Evolutionary conservation across 2,329 filamentous ascomycete species (phyloP).

Genomic region (Aspergillus unguis): DNA sequence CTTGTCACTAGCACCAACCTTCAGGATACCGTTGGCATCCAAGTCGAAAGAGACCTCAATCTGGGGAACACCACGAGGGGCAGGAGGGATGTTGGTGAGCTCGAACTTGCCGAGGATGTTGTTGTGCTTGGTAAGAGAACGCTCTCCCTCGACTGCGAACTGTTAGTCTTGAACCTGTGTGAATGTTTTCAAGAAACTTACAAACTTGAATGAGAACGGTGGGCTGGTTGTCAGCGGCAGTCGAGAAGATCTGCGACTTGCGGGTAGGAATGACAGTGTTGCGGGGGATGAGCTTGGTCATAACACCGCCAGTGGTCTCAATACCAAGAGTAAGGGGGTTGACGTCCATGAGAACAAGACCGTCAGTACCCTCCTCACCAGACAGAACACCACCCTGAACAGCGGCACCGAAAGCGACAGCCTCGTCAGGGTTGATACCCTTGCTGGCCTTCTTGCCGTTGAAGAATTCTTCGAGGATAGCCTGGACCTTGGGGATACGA

Average conservation of each 20-base stretch:
- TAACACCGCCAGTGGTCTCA: slow-evolving; percentile 94
- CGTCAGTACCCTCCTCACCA: slow-evolving; percentile 76
- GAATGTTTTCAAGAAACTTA: slow-evolving; percentile 25
- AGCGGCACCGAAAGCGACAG: slow-evolving; percentile 94
- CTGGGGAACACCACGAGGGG: slow-evolving; percentile 92
- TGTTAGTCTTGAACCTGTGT: slow-evolving; percentile 16
- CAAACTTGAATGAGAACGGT: slow-evolving; percentile 92
- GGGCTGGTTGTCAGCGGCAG: slow-evolving; percentile 93
- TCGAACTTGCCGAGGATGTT: slow-evolving; percentile 98
- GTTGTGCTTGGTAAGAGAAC: slow-evolving; percentile 93
- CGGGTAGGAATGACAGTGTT: slow-evolving; percentile 93
- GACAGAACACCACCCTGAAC: slow-evolving; percentile 95
- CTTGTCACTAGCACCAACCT: slow-evolving; percentile 95
- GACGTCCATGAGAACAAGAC: slow-evolving; percentile 91
- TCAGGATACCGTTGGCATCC: slow-evolving; percentile 96
- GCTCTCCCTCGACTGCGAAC: slow-evolving; percentile 70
- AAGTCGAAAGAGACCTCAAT: slow-evolving; percentile 98
- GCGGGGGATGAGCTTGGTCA: slow-evolving; percentile 93
- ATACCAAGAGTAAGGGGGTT: slow-evolving; percentile 96
- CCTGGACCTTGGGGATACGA: slow-evolving; percentile 96
- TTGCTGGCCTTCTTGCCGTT: slow-evolving; percentile 94
- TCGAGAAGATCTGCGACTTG: slow-evolving; percentile 98
- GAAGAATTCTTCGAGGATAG: slow-evolving; percentile 94
- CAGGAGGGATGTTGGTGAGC: slow-evolving; percentile 90
- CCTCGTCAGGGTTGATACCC: slow-evolving; percentile 99